Percentiles rank a stretch among this genome's conserved stretches.
Conservation (phyloP, 352 stramenopile genomes). For the Nothophytophthora sp. region DNA sequence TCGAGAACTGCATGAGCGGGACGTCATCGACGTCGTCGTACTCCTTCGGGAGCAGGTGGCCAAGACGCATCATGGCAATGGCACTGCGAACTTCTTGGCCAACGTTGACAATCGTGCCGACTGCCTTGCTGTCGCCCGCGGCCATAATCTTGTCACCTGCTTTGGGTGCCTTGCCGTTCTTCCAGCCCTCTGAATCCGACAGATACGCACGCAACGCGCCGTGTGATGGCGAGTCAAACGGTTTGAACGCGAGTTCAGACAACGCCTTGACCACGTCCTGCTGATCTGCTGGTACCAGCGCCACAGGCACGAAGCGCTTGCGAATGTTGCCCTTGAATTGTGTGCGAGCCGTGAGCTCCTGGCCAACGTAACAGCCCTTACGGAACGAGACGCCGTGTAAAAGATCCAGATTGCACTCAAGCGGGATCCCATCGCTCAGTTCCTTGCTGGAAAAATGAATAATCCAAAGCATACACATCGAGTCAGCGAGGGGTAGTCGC, state of each 20-base stretch:
- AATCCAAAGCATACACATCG: not conserved
- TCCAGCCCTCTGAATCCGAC: slow-evolving; percentile 28
- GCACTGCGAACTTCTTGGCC: slow-evolving; percentile 50
- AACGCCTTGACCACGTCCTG: slow-evolving; percentile 53
- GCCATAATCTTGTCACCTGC: slow-evolving; percentile 54
- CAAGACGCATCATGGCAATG: slow-evolving; percentile 80
- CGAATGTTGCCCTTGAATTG: slow-evolving; percentile 92
- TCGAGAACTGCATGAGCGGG: slow-evolving; percentile 62
- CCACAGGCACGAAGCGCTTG: slow-evolving; percentile 77
- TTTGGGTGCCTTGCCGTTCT: slow-evolving; percentile 20
- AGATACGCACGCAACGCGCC: slow-evolving; percentile 49
- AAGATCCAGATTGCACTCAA: slow-evolving; percentile 94
- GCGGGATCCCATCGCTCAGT: slow-evolving; percentile 83
- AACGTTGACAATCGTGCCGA: slow-evolving; percentile 54
- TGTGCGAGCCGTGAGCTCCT: slow-evolving; percentile 94
- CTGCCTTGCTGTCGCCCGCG: slow-evolving; percentile 56
- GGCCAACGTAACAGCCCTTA: slow-evolving; percentile 96
- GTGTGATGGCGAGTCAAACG: slow-evolving; percentile 44
- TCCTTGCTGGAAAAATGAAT: slow-evolving; percentile 46
- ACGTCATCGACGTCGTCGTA: slow-evolving; percentile 26
- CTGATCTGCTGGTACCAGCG: slow-evolving; percentile 57
- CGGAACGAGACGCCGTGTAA: slow-evolving; percentile 90
- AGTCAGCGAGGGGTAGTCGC: slow-evolving; percentile 6
- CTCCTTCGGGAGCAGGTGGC: slow-evolving; percentile 55
- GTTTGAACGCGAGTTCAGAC: slow-evolving; percentile 56